Conservation (phyloP, 441 rosid genomes). For the Gossypium davidsonii region DNA sequence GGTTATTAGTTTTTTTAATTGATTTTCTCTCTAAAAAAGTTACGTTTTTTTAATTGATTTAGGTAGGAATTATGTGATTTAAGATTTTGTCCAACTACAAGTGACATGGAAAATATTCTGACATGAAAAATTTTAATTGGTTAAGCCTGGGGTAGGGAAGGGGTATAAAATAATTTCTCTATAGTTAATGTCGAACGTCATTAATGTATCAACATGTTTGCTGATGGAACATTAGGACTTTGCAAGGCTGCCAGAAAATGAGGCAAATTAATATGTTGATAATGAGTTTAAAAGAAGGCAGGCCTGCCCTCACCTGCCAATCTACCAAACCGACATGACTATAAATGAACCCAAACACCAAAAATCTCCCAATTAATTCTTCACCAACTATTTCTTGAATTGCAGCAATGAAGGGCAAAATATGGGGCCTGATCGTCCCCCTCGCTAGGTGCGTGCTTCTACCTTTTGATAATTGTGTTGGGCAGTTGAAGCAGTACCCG, state of each 20-base stretch:
- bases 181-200: too few species aligned
- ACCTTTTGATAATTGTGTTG: not conserved
- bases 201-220: too few species aligned
- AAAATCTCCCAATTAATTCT: not conserved
- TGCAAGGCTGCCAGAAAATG: not conserved
- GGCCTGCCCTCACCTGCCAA: not conserved
- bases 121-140: too few species aligned
- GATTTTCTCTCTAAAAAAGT: too few species aligned
- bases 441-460: not conserved
- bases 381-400: constrained; percentile 7
- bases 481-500: constrained; percentile 26
- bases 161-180: too few species aligned
- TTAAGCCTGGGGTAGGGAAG: too few species aligned
- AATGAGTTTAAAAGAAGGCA: not conserved
- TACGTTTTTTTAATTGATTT: too few species aligned
- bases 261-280: not conserved
- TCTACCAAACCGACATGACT: constrained; percentile 6
- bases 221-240: too few species aligned
- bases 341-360: not conserved
- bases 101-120: too few species aligned
- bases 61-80: too few species aligned
- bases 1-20: too few species aligned
- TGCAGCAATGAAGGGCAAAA: not conserved
- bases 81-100: too few species aligned
- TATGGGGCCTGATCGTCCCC: not conserved